Evolutionary conservation across 352 stramenopile species (phyloP), one percentile per base, ranked within the genome.

Genomic region (Phytophthora capsici): DNA sequence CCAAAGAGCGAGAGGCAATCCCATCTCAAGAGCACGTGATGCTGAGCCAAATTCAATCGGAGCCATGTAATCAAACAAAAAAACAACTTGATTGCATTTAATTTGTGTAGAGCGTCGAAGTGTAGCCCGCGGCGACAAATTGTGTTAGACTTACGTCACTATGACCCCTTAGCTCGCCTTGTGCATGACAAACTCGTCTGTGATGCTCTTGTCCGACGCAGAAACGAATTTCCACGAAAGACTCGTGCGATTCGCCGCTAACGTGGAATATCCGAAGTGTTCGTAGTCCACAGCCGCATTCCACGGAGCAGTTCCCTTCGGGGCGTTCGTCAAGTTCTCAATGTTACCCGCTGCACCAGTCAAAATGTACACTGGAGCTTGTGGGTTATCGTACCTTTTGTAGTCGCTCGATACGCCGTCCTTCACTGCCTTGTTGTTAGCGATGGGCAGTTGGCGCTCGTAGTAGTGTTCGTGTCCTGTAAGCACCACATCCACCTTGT

Each of bases 391-490:
- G 66, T 86, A 86, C 10, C 46, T 57, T 46, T 66, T 73, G n/a
- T 50, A 32, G 41, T 81, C 74, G 6, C 51, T 38, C 1, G 71
- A 82, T 2, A 86, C 74, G 19, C 77, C 77, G 34, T 78, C 69
- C 53, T 57, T 53, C 0, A 83, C 63, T 0, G 67, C 49, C 19
- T 36, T 10, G 19, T 60, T 75, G 22, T 78, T 71, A 6, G 68
- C 67, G 19, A 74, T 76, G 10, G 77, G 77, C 1, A 75, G 60
- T 45, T 86, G 70, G 4, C 77, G 73, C 22, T 77, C 71, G 56
- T 86, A 86, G 53, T 69, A 71, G 71, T 86, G 77, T 17, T 74
- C 34, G 55, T 86, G 77, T 28, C 64, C 77, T 6, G 72, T 56
- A 8, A 83, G 22, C 23, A 86, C 77, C 4, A 80, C 45, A 41